Conservation (phyloP, 73 alveolate species). For the Paramecium bursaria region DNA sequence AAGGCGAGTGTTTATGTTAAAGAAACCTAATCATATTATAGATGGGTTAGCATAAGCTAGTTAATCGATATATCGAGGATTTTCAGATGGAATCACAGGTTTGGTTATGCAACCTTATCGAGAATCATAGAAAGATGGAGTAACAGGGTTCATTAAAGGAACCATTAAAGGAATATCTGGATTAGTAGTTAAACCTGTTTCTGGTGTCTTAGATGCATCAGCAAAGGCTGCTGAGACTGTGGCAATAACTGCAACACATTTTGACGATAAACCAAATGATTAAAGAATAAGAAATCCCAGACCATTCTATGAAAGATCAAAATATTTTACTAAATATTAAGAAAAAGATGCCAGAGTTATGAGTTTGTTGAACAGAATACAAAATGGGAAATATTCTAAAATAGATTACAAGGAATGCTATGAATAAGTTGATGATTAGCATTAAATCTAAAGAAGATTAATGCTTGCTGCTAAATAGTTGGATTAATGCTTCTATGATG, state of each 20-base stretch:
- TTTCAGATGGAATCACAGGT: conserved; percentile 93
- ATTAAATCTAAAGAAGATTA: conserved; percentile 5
- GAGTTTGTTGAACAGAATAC: neutral
- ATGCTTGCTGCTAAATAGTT: conserved; percentile 33
- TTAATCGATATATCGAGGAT: conserved; percentile 77
- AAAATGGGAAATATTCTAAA: conserved; percentile 19
- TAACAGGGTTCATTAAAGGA: conserved; percentile 94
- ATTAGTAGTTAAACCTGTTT: conserved; percentile 93
- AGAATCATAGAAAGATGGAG: conserved; percentile 90
- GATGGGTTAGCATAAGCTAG: conserved; percentile 95
- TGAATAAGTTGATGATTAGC: neutral
- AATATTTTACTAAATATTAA: conserved; percentile 56
- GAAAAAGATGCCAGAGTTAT: conserved; percentile 55
- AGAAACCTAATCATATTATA: conserved; percentile 90
- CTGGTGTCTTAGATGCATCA: conserved; percentile 96
- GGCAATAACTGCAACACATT: conserved; percentile 82
- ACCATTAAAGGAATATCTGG: conserved; percentile 96
- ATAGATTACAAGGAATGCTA: neutral
- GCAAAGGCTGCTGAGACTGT: conserved; percentile 97
- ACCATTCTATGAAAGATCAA: conserved; percentile 87
- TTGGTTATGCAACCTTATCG: conserved; percentile 91
- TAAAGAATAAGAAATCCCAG: conserved; percentile 90
- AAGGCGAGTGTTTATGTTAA: conserved; percentile 87
- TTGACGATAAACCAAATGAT: conserved; percentile 76
- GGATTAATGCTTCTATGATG: conserved; percentile 14